Base-by-base conservation (phyloP, 2,329 filamentous ascomycete species). In the Grosmannia penicillata region DNA sequence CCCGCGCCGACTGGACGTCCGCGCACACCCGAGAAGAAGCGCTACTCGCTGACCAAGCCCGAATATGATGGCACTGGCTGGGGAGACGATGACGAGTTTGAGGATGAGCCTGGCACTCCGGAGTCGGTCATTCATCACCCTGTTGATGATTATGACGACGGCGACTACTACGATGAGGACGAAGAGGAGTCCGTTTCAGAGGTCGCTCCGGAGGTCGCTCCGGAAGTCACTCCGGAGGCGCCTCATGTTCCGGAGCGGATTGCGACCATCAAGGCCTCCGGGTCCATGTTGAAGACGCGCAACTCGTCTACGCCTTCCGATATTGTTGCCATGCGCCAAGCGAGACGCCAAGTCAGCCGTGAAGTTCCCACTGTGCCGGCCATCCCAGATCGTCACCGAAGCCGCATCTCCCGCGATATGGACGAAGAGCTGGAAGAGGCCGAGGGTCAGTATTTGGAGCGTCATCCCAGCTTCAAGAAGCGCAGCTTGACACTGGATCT, bases 111-210 rank as follows among this genome's bases (percentile, higher is more conserved):
- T 9, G 72, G 75, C 25, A 93, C 85, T 8, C 87, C 89, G 13
- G 82, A 86, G 36, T 96, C 89, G 7, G 87, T 96, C 18, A 89
- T 95, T 46, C 82, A 83, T 44, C 82, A 87, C 51, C 75, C 77
- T 3, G 56, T 83, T 34, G 57, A 61, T 18, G 57, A 61, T n/a
- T 15, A 43, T 6, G 43, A 42, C 6, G 43, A 46, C 2, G 40
- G 31, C 6, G 40, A 45, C 8, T 25, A 36, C 4, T 43, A 39
- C 4, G 41, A 45, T 11, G 43, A 43, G 6, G 38, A 39, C 7
- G n/a, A 34, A 3, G 40, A 43, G 5, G 33, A 37, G 11, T 10
- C 24, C 10, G 59, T 64, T 1, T 61, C 66, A 8, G 62, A 68
- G 9, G 52, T 36, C 8, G 38, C 39, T 5, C 24, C 26, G 2